Base-by-base conservation (phyloP, 805 yeast species). In the Isabelozyma gotoi region DNA sequence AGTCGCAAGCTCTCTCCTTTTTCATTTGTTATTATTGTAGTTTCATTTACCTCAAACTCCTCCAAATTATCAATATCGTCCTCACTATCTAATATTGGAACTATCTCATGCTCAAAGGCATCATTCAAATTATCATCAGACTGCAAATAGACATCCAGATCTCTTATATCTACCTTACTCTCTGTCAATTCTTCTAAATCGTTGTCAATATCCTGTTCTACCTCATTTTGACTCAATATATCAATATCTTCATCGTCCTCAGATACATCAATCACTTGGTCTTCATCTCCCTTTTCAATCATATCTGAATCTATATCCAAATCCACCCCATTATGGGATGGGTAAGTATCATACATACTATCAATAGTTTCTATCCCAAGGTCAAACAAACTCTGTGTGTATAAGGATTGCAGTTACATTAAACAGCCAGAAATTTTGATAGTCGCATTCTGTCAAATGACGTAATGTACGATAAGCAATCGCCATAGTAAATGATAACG, bases 51-150 rank as follows among this genome's bases (percentile, higher is more conserved):
- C 29, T 36, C 45, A 20, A 19, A n/a, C 33, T 50, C 59, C 35
- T 60, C 65, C 38, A 60, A 49, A 33, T 59, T 60, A 15, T 60
- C 65, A 18, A 59, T 57, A 11, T 57, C 64, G 15, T 53, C 60
- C 36, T 59, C 64, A 36, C 59, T 52, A 29, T 52, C 58, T 32
- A 24, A 24, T n/a, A 24, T 10, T 10, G 8, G 29, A 24, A 24
- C 29, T 3, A 24, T 24, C 29, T 24, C 29, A 10, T 24, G 8
- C 29, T 5, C 29, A 24, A 46, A 48, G 41, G 18, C n/a, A 29
- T 37, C 7, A 33, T 21, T 17, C 18, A 15, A 16, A 17, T 15
- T 19, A n/a, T 19, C n/a, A 11, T 33, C 39, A 15, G 35, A 36
- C 24, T 31, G 39, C 11, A 12, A 19, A 24, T 43, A 4, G 17